Base-by-base conservation (phyloP, 129 eudicot genomes). In the Flaveria brownii region DNA sequence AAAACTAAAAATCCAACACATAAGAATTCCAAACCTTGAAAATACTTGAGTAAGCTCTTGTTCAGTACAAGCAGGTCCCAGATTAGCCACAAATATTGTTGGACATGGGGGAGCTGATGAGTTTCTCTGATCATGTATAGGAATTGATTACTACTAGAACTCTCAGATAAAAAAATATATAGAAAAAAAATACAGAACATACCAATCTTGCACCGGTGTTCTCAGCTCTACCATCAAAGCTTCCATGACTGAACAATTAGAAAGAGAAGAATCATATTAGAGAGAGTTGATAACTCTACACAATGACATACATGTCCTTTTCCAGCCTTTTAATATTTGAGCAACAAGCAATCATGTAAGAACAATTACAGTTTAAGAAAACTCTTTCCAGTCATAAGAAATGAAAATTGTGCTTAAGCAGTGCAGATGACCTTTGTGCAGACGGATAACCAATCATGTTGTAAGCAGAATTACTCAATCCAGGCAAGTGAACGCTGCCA, bases 341-440 rank as follows among this genome's bases (percentile, higher is more conserved):
- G 86, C 78, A 51, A 81, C 82, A 87, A 87, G 66, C 25, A 80
- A 63, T 42, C 76, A 59, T 51, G 76, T 79, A 70, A 80, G 16
- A 61, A 74, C 78, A 81, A 69, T 84, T 72, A 79, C 84, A 55
- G 55, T 66, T 61, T 63, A 63, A 83, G 50, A 73, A 66, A 55
- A 20, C 13, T 22, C 36, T 51, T 46, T 77, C 57, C 76, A 77
- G 81, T 74, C 81, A 72, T 80, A 63, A 72, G 81, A 74, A 88
- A 74, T 78, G 74, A 80, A 72, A 86, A 81, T 71, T 83, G 98
- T 94, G 98, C 93, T 85, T 80, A 84, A 85, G 91, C 73, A 89
- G 97, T 93, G 98, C 98, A 93, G 67, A 84, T 89, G 99, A 95
- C 97, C 99, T 95, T 89, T 86, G 97, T 91, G 99, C 85, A 86